Percentiles rank a stretch among this genome's conserved stretches.
phyloP scores from a whole-genome alignment of 2,329 filamentous ascomycete species.

The Verticillium albo-atrum region DNA sequence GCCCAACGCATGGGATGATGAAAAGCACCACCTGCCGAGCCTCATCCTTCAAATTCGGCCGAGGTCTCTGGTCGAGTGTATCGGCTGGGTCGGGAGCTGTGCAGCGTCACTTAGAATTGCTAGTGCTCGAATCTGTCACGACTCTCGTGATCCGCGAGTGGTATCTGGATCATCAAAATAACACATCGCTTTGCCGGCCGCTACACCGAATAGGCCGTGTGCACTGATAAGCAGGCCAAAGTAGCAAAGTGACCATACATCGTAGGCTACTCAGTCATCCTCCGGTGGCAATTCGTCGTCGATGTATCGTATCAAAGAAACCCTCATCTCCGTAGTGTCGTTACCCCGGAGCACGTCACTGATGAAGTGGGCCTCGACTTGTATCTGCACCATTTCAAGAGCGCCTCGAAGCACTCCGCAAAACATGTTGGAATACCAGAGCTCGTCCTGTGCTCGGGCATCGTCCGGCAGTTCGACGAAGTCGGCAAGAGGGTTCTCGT shows the following conservation, averaged over 20 bases:
- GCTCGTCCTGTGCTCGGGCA: conserved; percentile 87
- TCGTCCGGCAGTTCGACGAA: conserved; percentile 98
- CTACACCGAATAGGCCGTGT: not conserved
- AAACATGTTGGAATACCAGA: conserved; percentile 98
- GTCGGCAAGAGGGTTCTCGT: conserved; percentile 94
- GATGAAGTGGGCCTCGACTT: conserved; percentile 94
- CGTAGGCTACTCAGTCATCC: conserved; percentile 63
- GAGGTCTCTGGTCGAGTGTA: not conserved
- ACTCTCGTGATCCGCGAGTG: not conserved
- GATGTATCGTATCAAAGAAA: conserved; percentile 88
- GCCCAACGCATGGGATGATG: too few species aligned
- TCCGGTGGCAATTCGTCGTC: conserved; percentile 97
- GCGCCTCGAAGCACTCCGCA: conserved; percentile 89
- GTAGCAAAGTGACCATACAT: not conserved
- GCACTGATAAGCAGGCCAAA: not conserved
- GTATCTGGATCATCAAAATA: not conserved
- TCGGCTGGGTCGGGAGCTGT: not conserved
- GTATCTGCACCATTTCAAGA: conserved; percentile 99
- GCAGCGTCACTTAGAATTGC: not conserved
- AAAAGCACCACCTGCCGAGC: too few species aligned
- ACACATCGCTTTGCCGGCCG: not conserved
- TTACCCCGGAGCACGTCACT: conserved; percentile 90
- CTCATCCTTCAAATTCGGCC: too few species aligned
- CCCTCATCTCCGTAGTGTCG: conserved; percentile 95
- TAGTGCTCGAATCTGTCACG: not conserved